phyloP scores from a whole-genome alignment of 169 alveolate genomes.

The Cryptosporidium tyzzeri region DNA sequence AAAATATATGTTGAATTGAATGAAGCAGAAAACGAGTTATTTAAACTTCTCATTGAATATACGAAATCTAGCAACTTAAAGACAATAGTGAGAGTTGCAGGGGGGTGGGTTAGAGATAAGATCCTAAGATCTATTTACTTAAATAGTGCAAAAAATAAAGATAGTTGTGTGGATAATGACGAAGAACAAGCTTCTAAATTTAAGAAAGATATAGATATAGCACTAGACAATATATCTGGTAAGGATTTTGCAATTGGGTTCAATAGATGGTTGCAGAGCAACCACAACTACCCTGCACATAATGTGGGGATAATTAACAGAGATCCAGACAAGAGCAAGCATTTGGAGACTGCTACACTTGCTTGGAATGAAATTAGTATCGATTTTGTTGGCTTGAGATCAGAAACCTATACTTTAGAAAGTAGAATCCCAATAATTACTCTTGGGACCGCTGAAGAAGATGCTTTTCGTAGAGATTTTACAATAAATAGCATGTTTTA shows the following conservation, averaged over 20 bases:
- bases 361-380: slow-evolving; percentile 89
- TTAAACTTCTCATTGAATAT: slow-evolving; percentile 32
- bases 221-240: slow-evolving; percentile 95
- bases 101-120: slow-evolving; percentile 99
- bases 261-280: slow-evolving; percentile 70
- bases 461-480: slow-evolving; percentile 97
- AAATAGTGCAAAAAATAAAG: slow-evolving; percentile 14
- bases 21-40: slow-evolving; percentile 26
- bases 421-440: slow-evolving; percentile 93
- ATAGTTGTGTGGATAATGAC: slow-evolving; percentile 64
- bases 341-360: slow-evolving; percentile 96
- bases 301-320: slow-evolving; percentile 90
- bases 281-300: slow-evolving; percentile 51
- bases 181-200: slow-evolving; percentile 54
- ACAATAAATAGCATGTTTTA: slow-evolving; percentile 97
- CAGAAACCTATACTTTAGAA: slow-evolving; percentile 91
- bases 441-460: slow-evolving; percentile 95
- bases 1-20: neutral
- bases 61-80: slow-evolving; percentile 1
- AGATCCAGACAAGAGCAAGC: slow-evolving; percentile 96
- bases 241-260: slow-evolving; percentile 86
- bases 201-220: slow-evolving; percentile 96
- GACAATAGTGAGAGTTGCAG: slow-evolving; percentile 93
- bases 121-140: slow-evolving; percentile 80
- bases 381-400: slow-evolving; percentile 96